These are phyloP conservation scores for Immersiporthe knoxdaviesiana DNA, from an alignment of 2,329 filamentous ascomycete genomes.

Conservation along the genomic window DNA sequence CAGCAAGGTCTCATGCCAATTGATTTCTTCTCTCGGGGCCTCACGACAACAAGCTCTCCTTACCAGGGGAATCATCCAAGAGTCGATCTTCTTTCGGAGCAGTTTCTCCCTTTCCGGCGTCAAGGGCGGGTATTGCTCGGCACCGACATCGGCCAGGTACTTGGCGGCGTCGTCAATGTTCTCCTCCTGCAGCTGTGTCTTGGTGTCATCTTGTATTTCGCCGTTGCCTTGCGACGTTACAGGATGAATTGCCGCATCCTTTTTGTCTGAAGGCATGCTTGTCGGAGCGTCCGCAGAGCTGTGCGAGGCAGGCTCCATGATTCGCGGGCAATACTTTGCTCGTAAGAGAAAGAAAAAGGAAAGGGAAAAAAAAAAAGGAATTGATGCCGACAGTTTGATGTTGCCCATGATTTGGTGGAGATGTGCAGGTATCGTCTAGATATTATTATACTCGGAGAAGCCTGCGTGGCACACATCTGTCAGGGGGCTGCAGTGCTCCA, in stretches of 20 bases:
- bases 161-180: conserved; percentile 24
- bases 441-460: conserved; percentile 2
- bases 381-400: not conserved
- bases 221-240: conserved; percentile 11
- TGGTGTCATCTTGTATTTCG: not conserved
- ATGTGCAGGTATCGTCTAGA: not conserved
- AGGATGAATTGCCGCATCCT: not conserved
- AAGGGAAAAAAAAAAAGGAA: not conserved
- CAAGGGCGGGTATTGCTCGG: conserved; percentile 32
- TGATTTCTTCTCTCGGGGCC: not conserved
- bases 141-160: conserved; percentile 15
- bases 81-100: conserved; percentile 37
- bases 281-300: not conserved
- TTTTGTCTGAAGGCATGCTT: not conserved
- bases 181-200: not conserved
- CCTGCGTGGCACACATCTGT: not conserved
- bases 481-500: not conserved
- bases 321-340: not conserved
- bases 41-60: conserved; percentile 10
- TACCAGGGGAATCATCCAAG: conserved; percentile 37
- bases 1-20: not conserved
- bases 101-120: conserved; percentile 37
- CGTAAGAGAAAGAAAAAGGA: too few relatives aligned
- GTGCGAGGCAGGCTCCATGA: conserved; percentile 4
- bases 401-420: not conserved